Evolutionary conservation across 805 yeast species (phyloP).

Genomic region (Jamesozyma rosinii): DNA sequence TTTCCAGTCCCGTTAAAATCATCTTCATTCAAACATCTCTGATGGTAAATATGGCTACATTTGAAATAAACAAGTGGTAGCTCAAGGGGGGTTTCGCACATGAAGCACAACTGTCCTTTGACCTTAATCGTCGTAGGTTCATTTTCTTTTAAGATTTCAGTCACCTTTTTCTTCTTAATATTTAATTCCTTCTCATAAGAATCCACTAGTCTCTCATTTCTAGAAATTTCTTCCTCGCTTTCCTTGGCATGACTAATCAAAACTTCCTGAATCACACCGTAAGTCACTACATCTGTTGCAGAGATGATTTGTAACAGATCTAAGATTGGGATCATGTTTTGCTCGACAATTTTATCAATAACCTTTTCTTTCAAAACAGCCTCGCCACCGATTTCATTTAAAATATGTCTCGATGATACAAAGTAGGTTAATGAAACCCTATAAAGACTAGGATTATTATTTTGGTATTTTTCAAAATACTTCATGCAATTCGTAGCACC

Average conservation of each 20-base stretch:
- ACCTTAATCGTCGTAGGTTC: conserved; percentile 36
- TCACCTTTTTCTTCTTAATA: conserved; percentile 44
- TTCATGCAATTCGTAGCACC: conserved; percentile 50
- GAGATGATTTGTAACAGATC: conserved; percentile 69
- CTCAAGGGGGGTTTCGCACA: conserved; percentile 58
- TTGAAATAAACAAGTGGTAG: conserved; percentile 75
- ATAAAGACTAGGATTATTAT: conserved; percentile 53
- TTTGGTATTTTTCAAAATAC: conserved; percentile 52
- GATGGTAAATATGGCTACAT: conserved; percentile 82
- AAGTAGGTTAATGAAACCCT: conserved; percentile 55
- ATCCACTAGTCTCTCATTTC: conserved; percentile 54
- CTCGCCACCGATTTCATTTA: conserved; percentile 43
- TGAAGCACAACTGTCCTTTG: conserved; percentile 54
- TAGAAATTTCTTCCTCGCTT: conserved; percentile 56
- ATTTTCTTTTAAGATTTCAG: conserved; percentile 34
- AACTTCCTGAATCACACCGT: conserved; percentile 65
- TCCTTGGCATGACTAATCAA: conserved; percentile 51
- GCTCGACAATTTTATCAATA: conserved; percentile 43
- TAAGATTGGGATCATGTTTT: conserved; percentile 55
- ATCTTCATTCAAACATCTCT: conserved; percentile 57
- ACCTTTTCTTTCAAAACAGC: conserved; percentile 39
- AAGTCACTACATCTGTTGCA: conserved; percentile 50
- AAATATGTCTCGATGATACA: conserved; percentile 45
- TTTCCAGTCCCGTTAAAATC: conserved; percentile 14
- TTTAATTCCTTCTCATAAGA: conserved; percentile 62